Evolutionary conservation across 2,329 filamentous ascomycete genomes (phyloP), one percentile per base, ranked within the genome.

Genomic region (Aspergillus tamarii): DNA sequence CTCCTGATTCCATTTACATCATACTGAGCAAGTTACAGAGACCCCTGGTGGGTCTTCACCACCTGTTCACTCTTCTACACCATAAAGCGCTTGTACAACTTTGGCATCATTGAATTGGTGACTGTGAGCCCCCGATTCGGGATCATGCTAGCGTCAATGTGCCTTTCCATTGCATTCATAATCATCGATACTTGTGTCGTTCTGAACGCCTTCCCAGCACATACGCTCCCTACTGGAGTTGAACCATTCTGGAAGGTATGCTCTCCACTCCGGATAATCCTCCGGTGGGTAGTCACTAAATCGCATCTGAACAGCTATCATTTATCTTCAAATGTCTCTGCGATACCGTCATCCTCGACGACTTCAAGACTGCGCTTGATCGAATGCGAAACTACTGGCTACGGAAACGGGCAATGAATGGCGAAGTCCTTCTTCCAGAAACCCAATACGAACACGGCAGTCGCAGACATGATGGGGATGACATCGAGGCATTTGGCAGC

Each of bases 31-130:
- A 16, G 10, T 12, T 10, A 32, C 36, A 84, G 84, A 11, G 88
- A 90, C 66, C 88, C 88, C 0, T 90, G 88, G 88, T 90, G 88
- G 88, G 83, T 90, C 21, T 87, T 88, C 67, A 88, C 87, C 0
- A 85, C 84, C 1, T 69, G 83, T 64, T 85, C 81, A 26, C 78
- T 91, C 4, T 85, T 89, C 72, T 89, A 84, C 79, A 87, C 87
- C 53, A 89, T 90, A 72, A 87, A 86, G 63, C 82, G 80, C 32
- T 83, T 86, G 50, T 90, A 90, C 74, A 84, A 87, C 54, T 85
- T 90, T 66, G 81, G 82, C 2, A 75, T 87, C 36, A 70, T 81
- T 52, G 86, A 89, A 63, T 83, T 90, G 26, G 78, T 89, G 57
- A 79, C 81, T 5, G 84, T 88, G 8, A 89, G 86, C 2, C 88